A percentile compares a stretch with the other conserved stretches of the same genome.
phyloP scores from a whole-genome alignment of 2,329 filamentous ascomycete genomes.

The Sphaerulina musiva region DNA sequence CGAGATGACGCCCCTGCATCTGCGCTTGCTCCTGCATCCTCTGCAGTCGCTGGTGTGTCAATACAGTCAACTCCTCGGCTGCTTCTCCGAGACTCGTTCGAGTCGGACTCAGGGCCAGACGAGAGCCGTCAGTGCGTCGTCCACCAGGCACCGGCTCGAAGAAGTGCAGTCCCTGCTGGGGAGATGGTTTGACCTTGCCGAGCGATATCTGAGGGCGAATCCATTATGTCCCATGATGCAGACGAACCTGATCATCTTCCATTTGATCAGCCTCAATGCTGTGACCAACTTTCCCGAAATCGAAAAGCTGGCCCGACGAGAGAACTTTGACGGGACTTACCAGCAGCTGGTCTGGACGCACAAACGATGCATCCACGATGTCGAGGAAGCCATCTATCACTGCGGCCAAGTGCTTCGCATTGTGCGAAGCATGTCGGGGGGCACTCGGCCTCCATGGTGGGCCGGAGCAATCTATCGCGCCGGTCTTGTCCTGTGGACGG shows the following conservation, averaged over 20 bases:
- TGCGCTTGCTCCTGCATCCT: slow-evolving; percentile 63
- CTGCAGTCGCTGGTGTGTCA: slow-evolving; percentile 60
- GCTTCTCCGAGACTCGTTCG: slow-evolving; percentile 53
- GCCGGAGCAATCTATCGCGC: slow-evolving; percentile 63
- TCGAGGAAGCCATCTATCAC: slow-evolving; percentile 60
- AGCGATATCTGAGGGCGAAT: slow-evolving; percentile 50
- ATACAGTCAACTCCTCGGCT: slow-evolving; percentile 58
- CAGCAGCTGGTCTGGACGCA: slow-evolving; percentile 52
- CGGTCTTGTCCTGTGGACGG: slow-evolving; percentile 56
- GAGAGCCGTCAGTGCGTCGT: slow-evolving; percentile 52
- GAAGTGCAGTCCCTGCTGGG: slow-evolving; percentile 59
- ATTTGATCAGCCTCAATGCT: slow-evolving; percentile 63
- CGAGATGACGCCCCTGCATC: slow-evolving; percentile 50
- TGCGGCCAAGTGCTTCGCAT: slow-evolving; percentile 61
- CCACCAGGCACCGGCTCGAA: slow-evolving; percentile 55
- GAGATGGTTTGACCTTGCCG: slow-evolving; percentile 62
- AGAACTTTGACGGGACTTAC: slow-evolving; percentile 51
- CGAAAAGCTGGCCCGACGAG: slow-evolving; percentile 58
- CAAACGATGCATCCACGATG: slow-evolving; percentile 57
- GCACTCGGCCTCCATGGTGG: slow-evolving; percentile 63
- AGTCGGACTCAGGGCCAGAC: slow-evolving; percentile 38
- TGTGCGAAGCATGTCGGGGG: slow-evolving; percentile 53
- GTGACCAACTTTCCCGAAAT: slow-evolving; percentile 62
- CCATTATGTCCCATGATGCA: slow-evolving; percentile 54
- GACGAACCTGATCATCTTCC: slow-evolving; percentile 62